These are phyloP conservation scores for Magnaporthiopsis rhizophila DNA, from an alignment of 2,329 filamentous ascomycete species.

Conservation along the genomic window DNA sequence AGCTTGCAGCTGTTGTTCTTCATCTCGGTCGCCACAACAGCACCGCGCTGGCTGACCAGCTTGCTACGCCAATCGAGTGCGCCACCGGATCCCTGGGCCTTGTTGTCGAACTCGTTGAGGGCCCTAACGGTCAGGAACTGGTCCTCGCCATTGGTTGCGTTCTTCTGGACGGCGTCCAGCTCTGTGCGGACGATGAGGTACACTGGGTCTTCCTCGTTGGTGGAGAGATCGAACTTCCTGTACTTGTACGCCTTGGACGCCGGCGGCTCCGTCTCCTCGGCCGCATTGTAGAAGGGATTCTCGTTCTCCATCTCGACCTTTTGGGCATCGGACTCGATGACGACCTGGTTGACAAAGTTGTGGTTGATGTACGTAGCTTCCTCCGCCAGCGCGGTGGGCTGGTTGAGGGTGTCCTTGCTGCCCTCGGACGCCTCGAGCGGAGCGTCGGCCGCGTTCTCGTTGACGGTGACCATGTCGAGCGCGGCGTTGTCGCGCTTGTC, in stretches of 20 bases:
- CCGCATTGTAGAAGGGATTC: constrained; percentile 95
- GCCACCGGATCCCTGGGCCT: constrained; percentile 89
- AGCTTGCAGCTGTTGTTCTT: constrained; percentile 99
- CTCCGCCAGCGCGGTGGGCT: constrained; percentile 83
- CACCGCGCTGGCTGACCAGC: constrained; percentile 88
- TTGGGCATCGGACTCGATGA: constrained; percentile 67
- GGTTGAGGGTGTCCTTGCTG: constrained; percentile 92
- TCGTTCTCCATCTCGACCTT: constrained; percentile 80
- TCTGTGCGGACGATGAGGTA: constrained; percentile 92
- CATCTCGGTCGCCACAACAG: constrained; percentile 98
- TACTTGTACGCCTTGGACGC: constrained; percentile 99
- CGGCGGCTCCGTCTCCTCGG: constrained; percentile 86
- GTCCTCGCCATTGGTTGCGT: constrained; percentile 83
- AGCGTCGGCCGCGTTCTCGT: constrained; percentile 95
- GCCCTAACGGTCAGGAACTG: constrained; percentile 90
- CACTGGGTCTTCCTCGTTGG: constrained; percentile 89
- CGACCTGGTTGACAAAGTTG: constrained; percentile 96
- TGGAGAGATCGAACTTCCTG: constrained; percentile 89
- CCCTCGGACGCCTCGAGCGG: constrained; percentile 86
- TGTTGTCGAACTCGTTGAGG: constrained; percentile 98
- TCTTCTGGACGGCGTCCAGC: constrained; percentile 95
- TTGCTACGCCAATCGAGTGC: constrained; percentile 97
- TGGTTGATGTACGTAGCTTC: constrained; percentile 99
- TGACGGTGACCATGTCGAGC: constrained; percentile 96
- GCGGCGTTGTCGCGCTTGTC: constrained; percentile 96